Base-by-base conservation (phyloP, 169 alveolate genomes). In the Pseudocohnilembus persalinus region DNA sequence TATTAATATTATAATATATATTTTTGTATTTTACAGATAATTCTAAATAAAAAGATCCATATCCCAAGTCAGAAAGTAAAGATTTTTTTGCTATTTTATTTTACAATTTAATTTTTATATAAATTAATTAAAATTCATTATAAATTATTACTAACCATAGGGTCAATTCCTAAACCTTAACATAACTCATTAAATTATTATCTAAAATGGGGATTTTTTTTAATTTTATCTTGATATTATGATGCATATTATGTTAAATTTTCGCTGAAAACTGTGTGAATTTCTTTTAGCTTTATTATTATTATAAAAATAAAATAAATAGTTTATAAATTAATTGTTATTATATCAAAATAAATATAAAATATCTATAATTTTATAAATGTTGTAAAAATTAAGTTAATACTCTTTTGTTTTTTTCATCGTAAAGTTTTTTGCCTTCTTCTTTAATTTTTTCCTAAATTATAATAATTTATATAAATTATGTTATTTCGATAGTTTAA, bases 1-100 rank as follows among this genome's bases (percentile, higher is more conserved):
- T 0, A 0, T 32, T 63, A 25, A 1, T 28, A 33, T 77, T 79
- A 26, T 11, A 34, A 77, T 33, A 32, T 77, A 27, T 49, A 72
- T 20, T 77, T 27, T 6, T 74, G 35, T 68, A 35, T 28, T 79
- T 79, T 85, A 86, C 90, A 31, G 90, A 82, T 65, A 86, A 74
- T 82, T 86, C 90, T 74, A 74, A 80, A 65, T 81, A 86, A 82
- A 81, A 86, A 76, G 79, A 83, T 27, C 90, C 90, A 80, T 80
- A 86, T 28, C 90, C 90, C 73, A 86, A 76, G 64, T 86, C 83
- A 29, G 87, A 64, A 73, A 75, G 80, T 0, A 86, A 33, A 24
- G 82, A 80, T 32, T 86, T 86, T 74, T 75, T 64, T 0, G 90
- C 84, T 79, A 64, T 1, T 34, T 79, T 15, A 0, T 33, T 25